These are phyloP conservation scores for Fraxinus albicans DNA, from an alignment of 305 asterid genomes.

Conservation along the genomic window DNA sequence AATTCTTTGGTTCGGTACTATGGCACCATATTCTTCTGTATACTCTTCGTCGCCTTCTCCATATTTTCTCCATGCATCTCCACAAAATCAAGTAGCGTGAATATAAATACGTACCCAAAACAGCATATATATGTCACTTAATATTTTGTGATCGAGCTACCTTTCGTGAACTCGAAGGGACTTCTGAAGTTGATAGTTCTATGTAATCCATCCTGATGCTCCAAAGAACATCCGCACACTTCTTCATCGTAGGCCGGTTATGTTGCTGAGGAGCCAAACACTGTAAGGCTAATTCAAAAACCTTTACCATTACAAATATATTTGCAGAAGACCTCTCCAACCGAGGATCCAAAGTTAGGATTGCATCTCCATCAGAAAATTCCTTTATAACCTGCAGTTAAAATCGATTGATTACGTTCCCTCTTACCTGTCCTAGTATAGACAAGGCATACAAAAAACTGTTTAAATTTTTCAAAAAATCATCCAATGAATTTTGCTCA, in stretches of 20 bases:
- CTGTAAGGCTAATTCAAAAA: conserved; percentile 60
- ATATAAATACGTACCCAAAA: background rate
- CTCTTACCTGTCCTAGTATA: too few species aligned
- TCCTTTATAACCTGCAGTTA: conserved; percentile 69
- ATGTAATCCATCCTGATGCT: conserved; percentile 66
- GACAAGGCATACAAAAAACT: too few species aligned
- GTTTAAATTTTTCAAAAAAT: too few species aligned
- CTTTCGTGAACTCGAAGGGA: background rate
- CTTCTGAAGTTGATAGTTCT: conserved; percentile 39
- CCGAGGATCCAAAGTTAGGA: conserved; percentile 68
- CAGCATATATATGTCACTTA: background rate
- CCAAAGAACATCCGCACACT: conserved; percentile 83
- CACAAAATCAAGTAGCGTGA: background rate
- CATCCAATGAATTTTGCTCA: too few species aligned
- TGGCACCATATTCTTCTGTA: too few species aligned
- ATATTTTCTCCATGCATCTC: too few species aligned
- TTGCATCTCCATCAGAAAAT: conserved; percentile 65
- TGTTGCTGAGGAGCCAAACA: conserved; percentile 71
- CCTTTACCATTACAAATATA: conserved; percentile 64
- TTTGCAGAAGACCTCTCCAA: conserved; percentile 60
- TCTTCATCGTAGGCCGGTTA: conserved; percentile 69
- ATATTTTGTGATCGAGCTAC: conserved; percentile 13
- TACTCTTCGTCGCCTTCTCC: too few species aligned
- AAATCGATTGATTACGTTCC: background rate
- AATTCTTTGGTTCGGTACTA: too few species aligned